Evolutionary conservation across 2,329 filamentous ascomycete genomes (phyloP).

Genomic region (Ophiostoma sp.): DNA sequence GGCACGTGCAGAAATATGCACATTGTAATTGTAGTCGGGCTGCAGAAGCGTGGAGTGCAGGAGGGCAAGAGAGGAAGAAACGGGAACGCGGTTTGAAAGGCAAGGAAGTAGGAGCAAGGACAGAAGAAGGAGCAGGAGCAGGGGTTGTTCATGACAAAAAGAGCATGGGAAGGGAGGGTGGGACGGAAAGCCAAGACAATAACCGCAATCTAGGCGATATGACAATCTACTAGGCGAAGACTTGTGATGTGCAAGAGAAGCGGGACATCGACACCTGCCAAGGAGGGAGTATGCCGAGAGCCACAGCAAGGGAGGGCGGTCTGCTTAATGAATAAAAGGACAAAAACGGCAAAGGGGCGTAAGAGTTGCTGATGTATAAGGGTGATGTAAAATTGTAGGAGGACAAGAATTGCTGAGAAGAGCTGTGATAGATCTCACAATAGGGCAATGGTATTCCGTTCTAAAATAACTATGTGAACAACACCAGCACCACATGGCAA

Average conservation of each 20-base stretch:
- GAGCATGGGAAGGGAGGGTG: not conserved
- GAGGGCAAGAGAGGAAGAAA: not conserved
- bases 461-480: not conserved
- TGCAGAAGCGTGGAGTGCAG: not conserved
- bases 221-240: not conserved
- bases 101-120: not conserved
- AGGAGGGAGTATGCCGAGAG: conserved; percentile 12
- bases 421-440: not conserved
- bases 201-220: not conserved
- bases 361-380: not conserved
- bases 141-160: not conserved
- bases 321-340: not conserved
- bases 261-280: not conserved
- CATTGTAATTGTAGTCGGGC: not conserved
- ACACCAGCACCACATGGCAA: not conserved
- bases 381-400: not conserved
- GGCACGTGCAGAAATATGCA: not conserved
- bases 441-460: not conserved
- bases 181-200: conserved; percentile 7
- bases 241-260: conserved; percentile 15
- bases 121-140: not conserved
- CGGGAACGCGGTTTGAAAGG: not conserved
- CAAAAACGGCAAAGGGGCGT: not conserved
- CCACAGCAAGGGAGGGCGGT: conserved; percentile 2
- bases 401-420: not conserved